Evolutionary conservation across 805 yeast species (phyloP).

Genomic region (Candida taoyuanica): DNA sequence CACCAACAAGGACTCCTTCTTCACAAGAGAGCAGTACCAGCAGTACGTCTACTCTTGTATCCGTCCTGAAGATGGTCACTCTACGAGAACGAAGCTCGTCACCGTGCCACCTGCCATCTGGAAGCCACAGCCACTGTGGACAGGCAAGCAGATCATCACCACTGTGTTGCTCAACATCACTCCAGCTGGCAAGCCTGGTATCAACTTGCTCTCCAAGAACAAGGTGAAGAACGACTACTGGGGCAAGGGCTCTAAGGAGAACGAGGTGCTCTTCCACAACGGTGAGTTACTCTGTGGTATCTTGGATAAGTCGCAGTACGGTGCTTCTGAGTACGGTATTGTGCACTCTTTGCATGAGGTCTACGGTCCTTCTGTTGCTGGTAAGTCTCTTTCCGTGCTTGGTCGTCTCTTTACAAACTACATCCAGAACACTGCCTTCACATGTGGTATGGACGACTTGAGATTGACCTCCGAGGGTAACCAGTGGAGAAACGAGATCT

Average conservation of each 20-base stretch:
- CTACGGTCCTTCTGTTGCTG: constrained; percentile 88
- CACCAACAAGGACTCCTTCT: constrained; percentile 87
- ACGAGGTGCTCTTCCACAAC: constrained; percentile 75
- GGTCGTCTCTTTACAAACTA: constrained; percentile 94
- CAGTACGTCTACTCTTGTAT: constrained; percentile 91
- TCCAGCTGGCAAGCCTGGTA: constrained; percentile 86
- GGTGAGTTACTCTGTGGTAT: constrained; percentile 93
- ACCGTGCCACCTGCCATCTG: constrained; percentile 86
- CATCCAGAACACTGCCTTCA: constrained; percentile 86
- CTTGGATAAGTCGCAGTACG: constrained; percentile 95
- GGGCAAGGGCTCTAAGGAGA: constrained; percentile 82
- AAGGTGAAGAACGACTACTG: constrained; percentile 93
- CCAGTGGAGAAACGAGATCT: constrained; percentile 77
- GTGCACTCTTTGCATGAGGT: constrained; percentile 96
- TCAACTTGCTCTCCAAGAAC: constrained; percentile 77
- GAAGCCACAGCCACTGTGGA: constrained; percentile 92
- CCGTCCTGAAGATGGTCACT: constrained; percentile 96
- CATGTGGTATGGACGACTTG: constrained; percentile 99
- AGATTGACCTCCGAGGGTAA: constrained; percentile 91
- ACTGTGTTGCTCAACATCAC: constrained; percentile 87
- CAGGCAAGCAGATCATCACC: constrained; percentile 94
- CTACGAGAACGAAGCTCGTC: constrained; percentile 59
- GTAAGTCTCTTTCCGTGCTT: constrained; percentile 83
- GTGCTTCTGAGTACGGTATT: constrained; percentile 95
- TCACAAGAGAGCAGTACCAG: constrained; percentile 88